Evolutionary conservation across 805 yeast genomes (phyloP).

Genomic region (Starmerella lactis-condensi): DNA sequence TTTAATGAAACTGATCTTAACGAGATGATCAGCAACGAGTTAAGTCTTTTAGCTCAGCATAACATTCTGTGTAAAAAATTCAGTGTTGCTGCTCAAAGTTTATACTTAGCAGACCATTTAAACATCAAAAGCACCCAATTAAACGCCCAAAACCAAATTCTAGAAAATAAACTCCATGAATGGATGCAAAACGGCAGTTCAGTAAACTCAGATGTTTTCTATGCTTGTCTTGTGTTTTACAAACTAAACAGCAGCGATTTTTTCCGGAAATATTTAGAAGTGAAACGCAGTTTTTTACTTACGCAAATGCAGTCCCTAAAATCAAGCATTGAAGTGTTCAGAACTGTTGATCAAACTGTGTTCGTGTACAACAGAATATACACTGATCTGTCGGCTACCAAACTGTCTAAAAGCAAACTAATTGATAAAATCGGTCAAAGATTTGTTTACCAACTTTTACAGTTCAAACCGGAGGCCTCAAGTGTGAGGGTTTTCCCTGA

Average conservation of each 20-base stretch:
- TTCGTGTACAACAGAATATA: conserved; percentile 9
- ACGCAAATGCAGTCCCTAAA: conserved; percentile 1
- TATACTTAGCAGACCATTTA: no score
- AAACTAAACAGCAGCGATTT: conserved; percentile 10
- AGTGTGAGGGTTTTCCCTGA: conserved; percentile 8
- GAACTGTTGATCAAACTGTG: conserved; percentile 10
- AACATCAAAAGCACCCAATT: no score
- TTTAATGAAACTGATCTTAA: no score
- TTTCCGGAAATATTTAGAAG: conserved; percentile 6
- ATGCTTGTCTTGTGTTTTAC: conserved; percentile 14
- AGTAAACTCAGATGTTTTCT: conserved; percentile 12
- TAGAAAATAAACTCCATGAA: conserved; percentile 1
- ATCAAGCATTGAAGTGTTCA: conserved; percentile 6
- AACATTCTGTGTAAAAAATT: no score
- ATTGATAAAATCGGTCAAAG: conserved; percentile 6
- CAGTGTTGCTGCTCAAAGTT: no score
- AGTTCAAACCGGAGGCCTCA: neutral
- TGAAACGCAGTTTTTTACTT: conserved; percentile 4
- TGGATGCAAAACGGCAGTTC: conserved; percentile 4
- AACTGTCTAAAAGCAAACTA: conserved; percentile 8
- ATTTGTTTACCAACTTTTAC: neutral
- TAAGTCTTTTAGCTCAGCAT: no score
- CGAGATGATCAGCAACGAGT: no score
- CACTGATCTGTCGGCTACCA: conserved; percentile 8
- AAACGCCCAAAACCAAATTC: neutral